Percentiles rank a stretch among this genome's conserved stretches.
These are phyloP conservation scores for Nakazawaea ambrosiae DNA, from an alignment of 805 yeast genomes.

Conservation along the genomic window DNA sequence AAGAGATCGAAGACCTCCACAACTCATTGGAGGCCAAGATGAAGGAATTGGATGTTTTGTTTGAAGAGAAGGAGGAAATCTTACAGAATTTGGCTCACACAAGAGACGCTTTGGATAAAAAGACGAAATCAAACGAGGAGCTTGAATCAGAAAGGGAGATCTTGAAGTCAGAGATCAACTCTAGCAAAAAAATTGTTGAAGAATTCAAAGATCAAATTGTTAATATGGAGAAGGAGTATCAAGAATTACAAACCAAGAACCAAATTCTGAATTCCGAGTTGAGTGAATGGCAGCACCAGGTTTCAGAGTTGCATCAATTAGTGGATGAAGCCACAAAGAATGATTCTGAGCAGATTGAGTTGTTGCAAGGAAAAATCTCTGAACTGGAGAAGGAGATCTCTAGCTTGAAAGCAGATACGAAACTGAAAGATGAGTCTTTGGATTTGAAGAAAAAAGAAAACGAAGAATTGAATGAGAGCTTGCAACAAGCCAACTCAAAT, in stretches of 20 bases:
- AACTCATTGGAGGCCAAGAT: slow-evolving; percentile 6
- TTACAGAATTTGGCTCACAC: slow-evolving; percentile 20
- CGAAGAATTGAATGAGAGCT: not conserved
- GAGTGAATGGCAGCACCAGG: not conserved
- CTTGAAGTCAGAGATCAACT: not conserved
- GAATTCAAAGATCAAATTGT: not conserved
- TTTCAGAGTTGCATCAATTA: slow-evolving; percentile 2
- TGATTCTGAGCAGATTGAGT: slow-evolving; percentile 6
- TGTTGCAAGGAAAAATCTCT: slow-evolving; percentile 9
- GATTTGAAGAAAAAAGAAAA: not conserved
- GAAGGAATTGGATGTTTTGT: slow-evolving; percentile 10
- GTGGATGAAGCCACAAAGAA: slow-evolving; percentile 11
- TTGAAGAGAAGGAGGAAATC: slow-evolving; percentile 15
- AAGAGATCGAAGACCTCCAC: slow-evolving; percentile 12
- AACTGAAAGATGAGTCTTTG: not conserved
- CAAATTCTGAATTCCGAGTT: not conserved
- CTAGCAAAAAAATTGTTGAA: not conserved
- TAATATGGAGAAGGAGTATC: not conserved
- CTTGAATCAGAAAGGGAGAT: not conserved
- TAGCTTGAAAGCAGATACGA: not conserved
- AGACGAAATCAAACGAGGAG: not conserved
- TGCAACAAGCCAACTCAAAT: not conserved
- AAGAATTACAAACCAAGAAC: not conserved
- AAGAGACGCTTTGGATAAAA: slow-evolving; percentile 14
- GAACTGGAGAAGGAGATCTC: slow-evolving; percentile 15